Base-by-base conservation (phyloP, 2,329 filamentous ascomycete species). In the Aspergillus fumigatiaffinis region DNA sequence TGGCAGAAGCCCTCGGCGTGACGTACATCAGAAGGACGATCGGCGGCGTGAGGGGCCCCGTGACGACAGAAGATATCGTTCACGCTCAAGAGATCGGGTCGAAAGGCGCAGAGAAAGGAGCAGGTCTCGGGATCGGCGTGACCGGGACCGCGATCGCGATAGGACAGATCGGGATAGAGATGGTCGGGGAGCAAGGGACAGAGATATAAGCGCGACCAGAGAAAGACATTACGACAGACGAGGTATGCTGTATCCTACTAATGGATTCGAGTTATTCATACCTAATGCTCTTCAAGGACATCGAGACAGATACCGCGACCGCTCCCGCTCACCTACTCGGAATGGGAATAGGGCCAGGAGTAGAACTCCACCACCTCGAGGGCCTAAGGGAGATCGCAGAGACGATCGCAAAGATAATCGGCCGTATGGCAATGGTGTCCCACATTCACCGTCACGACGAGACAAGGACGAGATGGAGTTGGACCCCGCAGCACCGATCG, bases 401-500 rank as follows among this genome's bases (percentile, higher is more conserved):
- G 65, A 69, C 41, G 63, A 68, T 54, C 68, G 70, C 53, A 72
- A 66, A 58, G 67, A 75, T 12, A 47, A 56, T 42, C 62, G 66
- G 48, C 56, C 62, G 52, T 63, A 63, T 32, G 48, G 63, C 46
- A 71, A 70, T 60, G 65, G 70, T 32, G 44, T 60, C 25, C 23
- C 65, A 23, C 65, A 67, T 12, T 54, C 61, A 23, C 66, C 62
- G 35, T 51, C 54, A n/a, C 50, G 41, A 55, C 64, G 70, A 61
- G 54, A 65, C 54, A 61, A 73, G 64, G 73, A 73, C 63, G 60
- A 68, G 63, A 66, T 73, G 69, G 71, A 71, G 9, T 53, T 74
- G 53, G 69, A 73, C 35, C 78, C 82, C 17, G 81, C 84, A 9
- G 76, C 78, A 9, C 77, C 80, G 38, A 64, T 57, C 20, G 82